Conservation (phyloP, 2,329 filamentous ascomycete species). For the Alternaria arbusti region DNA sequence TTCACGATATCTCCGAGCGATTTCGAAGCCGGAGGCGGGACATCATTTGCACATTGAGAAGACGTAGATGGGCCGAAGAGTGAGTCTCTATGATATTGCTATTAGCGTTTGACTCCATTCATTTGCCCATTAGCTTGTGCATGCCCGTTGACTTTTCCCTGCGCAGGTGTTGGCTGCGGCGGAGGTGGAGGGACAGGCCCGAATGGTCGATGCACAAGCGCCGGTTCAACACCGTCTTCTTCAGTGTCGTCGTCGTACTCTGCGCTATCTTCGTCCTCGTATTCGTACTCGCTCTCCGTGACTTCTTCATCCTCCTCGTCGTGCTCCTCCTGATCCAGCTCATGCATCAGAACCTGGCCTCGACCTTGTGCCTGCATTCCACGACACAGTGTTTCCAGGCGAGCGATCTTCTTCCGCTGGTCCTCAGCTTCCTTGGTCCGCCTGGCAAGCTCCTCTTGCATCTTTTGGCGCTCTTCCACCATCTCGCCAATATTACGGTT, state of each 20-base stretch:
- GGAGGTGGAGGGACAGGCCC: conserved; percentile 48
- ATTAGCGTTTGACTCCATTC: conserved; percentile 49
- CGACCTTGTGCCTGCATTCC: conserved; percentile 96
- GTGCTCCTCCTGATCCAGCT: conserved; percentile 46
- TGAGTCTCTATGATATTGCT: conserved; percentile 18
- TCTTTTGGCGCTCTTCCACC: conserved; percentile 87
- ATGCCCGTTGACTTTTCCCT: conserved; percentile 46
- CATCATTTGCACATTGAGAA: conserved; percentile 1
- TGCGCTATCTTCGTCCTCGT: conserved; percentile 54
- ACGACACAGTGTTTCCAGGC: conserved; percentile 91
- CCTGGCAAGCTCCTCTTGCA: conserved; percentile 74
- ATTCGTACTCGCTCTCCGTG: conserved; percentile 51
- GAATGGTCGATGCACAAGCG: conserved; percentile 42
- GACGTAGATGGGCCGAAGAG: neutral
- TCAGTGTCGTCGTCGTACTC: conserved; percentile 64
- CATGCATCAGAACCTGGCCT: conserved; percentile 65
- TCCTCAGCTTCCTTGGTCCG: conserved; percentile 78
- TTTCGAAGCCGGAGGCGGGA: neutral
- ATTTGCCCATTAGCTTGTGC: conserved; percentile 48
- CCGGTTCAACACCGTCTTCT: conserved; percentile 57
- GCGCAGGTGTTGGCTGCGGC: conserved; percentile 39
- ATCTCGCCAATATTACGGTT: conserved; percentile 96
- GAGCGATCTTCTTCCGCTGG: conserved; percentile 83
- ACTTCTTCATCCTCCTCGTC: conserved; percentile 63
- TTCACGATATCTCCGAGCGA: neutral